These are phyloP conservation scores for Penicillium sp. DNA, from an alignment of 2,329 filamentous ascomycete species.

Conservation along the genomic window DNA sequence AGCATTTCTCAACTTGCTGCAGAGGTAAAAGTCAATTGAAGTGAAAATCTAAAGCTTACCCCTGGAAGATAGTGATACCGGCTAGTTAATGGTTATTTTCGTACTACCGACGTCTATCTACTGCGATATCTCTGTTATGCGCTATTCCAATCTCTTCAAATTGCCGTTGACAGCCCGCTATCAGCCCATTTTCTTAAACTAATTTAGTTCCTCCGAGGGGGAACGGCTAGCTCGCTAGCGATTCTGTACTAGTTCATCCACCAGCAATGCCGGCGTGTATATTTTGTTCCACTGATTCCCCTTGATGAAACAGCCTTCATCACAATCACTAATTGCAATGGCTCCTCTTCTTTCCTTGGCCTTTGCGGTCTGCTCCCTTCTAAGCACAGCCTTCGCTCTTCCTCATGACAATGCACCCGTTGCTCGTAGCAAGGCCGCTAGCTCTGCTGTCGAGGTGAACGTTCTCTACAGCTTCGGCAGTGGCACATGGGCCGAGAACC, in stretches of 20 bases:
- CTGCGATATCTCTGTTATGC: not conserved
- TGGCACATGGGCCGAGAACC: not conserved
- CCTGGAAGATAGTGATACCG: not conserved
- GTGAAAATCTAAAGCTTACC: not conserved
- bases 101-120: no score
- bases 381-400: not conserved
- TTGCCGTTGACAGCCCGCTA: not conserved
- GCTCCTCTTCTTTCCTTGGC: not conserved
- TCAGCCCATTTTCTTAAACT: not conserved
- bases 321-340: not conserved
- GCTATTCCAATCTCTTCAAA: not conserved
- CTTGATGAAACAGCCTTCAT: not conserved
- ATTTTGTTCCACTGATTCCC: not conserved
- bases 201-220: not conserved
- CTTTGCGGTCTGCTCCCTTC: not conserved
- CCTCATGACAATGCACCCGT: not conserved
- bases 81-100: no score
- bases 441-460: not conserved
- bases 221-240: not conserved
- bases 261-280: not conserved
- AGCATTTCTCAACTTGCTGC: not conserved
- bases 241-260: not conserved
- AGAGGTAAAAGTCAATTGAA: not conserved
- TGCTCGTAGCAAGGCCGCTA: not conserved
- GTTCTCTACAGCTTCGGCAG: not conserved